Evolutionary conservation across 305 asterid species (phyloP).

Genomic region (Rubia tinctorum): DNA sequence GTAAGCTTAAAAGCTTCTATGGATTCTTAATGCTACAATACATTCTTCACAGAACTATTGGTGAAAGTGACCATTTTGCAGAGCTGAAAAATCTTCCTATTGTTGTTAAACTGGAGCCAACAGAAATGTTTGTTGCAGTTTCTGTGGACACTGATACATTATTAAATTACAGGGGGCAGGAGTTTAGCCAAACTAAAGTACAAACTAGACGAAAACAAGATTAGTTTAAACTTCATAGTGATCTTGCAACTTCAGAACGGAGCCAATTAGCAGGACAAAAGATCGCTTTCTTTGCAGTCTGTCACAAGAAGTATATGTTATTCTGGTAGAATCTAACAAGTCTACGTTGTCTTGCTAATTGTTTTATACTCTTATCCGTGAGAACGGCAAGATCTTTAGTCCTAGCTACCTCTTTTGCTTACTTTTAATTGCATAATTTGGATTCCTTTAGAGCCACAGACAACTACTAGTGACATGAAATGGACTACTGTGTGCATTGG

Average conservation of each 20-base stretch:
- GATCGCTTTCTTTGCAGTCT: neutral
- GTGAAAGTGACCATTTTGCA: neutral
- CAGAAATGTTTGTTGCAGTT: neutral
- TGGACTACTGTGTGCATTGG: neutral
- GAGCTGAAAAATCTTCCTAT: neutral
- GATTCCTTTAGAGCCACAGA: slow-evolving; percentile 9
- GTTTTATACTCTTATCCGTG: neutral
- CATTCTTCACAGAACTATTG: neutral
- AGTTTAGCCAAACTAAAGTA: neutral
- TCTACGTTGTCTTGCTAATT: neutral
- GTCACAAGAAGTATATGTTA: neutral
- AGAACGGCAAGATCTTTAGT: neutral
- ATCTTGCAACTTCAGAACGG: neutral
- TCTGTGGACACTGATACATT: neutral
- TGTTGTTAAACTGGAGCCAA: neutral
- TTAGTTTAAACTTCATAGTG: neutral
- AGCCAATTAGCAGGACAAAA: neutral
- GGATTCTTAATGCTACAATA: neutral
- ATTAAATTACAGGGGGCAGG: neutral
- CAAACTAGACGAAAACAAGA: neutral
- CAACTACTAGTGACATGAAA: neutral
- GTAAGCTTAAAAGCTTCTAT: neutral
- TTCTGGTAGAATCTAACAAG: neutral
- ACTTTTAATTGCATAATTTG: neutral
- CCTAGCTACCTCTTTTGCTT: neutral